Conservation (phyloP, 345 rosid species). For the Isatis tinctoria region DNA sequence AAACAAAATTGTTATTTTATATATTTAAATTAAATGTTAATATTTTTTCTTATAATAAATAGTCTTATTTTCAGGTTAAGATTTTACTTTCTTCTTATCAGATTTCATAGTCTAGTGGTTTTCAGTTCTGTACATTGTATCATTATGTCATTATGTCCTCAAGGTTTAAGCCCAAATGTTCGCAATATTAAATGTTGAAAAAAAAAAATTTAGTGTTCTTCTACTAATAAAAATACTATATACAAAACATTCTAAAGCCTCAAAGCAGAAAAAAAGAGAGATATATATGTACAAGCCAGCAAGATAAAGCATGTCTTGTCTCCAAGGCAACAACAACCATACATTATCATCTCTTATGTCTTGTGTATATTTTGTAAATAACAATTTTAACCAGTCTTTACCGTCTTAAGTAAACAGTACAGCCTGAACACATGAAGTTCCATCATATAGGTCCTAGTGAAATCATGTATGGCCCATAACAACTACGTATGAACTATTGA, state of each 20-base stretch:
- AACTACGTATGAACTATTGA: background rate
- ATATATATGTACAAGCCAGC: constrained; percentile 19
- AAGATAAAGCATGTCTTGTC: constrained; percentile 24
- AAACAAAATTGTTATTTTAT: too few species aligned
- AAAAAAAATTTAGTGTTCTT: background rate
- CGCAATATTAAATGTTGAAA: background rate
- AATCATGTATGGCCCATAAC: constrained; percentile 1
- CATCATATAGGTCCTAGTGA: background rate
- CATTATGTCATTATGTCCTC: background rate
- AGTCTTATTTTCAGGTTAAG: background rate
- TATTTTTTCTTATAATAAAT: background rate
- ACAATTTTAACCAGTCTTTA: background rate
- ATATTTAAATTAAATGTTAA: background rate
- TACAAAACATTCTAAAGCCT: background rate
- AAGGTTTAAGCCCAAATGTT: too few species aligned
- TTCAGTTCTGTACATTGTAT: background rate
- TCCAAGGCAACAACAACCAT: background rate
- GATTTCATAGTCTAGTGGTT: background rate
- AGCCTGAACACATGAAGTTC: background rate
- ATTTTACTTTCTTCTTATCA: background rate
- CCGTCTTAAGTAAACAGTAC: background rate
- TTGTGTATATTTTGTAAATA: background rate
- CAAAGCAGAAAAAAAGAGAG: constrained; percentile 4
- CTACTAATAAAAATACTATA: background rate
- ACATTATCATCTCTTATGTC: background rate